Base-by-base conservation (phyloP, 2,329 filamentous ascomycete species). In the Apiospora marii region DNA sequence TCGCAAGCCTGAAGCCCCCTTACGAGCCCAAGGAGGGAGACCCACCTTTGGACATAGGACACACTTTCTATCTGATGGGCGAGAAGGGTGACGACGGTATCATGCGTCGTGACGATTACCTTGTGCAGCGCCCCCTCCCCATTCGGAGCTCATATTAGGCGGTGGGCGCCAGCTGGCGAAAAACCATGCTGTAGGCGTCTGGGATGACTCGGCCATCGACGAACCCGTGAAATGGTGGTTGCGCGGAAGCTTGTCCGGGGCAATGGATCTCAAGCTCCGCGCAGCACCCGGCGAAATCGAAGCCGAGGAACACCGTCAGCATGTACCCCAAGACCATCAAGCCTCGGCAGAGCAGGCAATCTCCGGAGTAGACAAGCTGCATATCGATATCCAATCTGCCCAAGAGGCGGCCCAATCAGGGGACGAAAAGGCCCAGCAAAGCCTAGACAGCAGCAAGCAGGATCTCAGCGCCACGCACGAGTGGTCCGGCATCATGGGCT, bases 401-500 rank as follows among this genome's bases (percentile, higher is more conserved):
- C 43, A 37, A 16, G 24, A 24, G 41, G 37, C 64, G 4, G 24
- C 70, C 46, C 46, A 70, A 70, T 51, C 49, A 43, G 68, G 46
- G 48, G 68, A 48, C 75, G 74, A n/a, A 19, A 64, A 46, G 12
- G 14, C 43, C 5, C 37, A 46, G 14, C 67, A n/a, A 2, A 27
- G 22, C 37, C 7, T 41, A 8, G 37, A 41, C 10, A 34, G 6
- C 14, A 70, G 85, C 48, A 81, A 82, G 49, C 79, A 85, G 44
- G 82, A 85, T 64, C 81, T 93, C 27, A 78, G 82, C 30, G 86
- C 88, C 13, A 82, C 87, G 43, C 89, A 88, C 79, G 90, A 93
- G 79, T 96, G 93, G 93, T 93, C 92, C 1, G 93, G 93, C 0
- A 92, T 95, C 76, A 95, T 95, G 93, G 93, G 92, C 0, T 95